Conservation (phyloP, 352 stramenopile genomes). For the Phytophthora citrophthora region DNA sequence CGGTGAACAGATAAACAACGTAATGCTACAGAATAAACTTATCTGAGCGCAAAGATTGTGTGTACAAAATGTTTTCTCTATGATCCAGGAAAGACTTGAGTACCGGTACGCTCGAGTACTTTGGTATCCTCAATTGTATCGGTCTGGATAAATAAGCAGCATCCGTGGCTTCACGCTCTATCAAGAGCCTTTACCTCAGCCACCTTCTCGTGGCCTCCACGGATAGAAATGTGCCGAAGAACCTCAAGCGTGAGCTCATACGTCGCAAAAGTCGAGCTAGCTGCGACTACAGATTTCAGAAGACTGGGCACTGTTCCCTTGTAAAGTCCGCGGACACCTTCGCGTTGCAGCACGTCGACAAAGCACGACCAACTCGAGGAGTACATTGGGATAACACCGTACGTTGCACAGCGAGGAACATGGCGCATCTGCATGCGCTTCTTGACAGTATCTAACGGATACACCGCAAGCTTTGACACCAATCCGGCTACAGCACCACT, state of each 20-base stretch:
- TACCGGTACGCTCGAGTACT: neutral
- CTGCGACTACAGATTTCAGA: constrained; percentile 79
- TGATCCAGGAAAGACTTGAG: constrained; percentile 4
- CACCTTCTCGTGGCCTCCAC: constrained; percentile 20
- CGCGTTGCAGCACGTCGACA: constrained; percentile 55
- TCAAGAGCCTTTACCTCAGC: constrained; percentile 10
- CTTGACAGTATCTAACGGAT: constrained; percentile 96
- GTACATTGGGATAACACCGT: constrained; percentile 78
- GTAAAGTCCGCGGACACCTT: constrained; percentile 79
- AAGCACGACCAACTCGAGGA: constrained; percentile 66
- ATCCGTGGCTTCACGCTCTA: constrained; percentile 8
- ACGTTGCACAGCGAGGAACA: constrained; percentile 59
- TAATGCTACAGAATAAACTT: no score
- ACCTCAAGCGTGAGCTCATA: constrained; percentile 69
- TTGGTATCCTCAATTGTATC: neutral
- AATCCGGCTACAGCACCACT: constrained; percentile 90
- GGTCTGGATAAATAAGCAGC: constrained; percentile 10
- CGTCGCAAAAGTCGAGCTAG: constrained; percentile 79
- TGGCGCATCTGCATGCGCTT: constrained; percentile 94
- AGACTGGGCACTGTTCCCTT: constrained; percentile 83
- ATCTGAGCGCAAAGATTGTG: neutral
- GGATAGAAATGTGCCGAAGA: constrained; percentile 38
- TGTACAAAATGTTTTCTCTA: constrained; percentile 22
- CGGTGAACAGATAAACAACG: no score
- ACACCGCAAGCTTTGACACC: constrained; percentile 93